Percentiles rank a stretch among this genome's conserved stretches.
phyloP scores from a whole-genome alignment of 371 early-diverging fungal genomes.

The Fennellomyces sp. region DNA sequence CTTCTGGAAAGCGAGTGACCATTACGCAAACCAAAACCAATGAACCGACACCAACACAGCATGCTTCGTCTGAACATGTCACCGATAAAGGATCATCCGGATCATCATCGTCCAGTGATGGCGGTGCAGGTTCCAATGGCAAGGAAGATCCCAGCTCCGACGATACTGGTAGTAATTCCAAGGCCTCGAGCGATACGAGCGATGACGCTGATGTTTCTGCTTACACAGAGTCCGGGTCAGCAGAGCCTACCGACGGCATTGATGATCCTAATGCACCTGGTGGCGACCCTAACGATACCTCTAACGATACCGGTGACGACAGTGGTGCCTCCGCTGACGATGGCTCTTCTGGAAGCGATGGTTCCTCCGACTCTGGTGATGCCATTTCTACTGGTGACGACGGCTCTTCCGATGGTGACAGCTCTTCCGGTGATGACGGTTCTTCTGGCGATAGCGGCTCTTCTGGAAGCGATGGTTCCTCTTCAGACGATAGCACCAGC shows the following conservation, averaged over 20 bases:
- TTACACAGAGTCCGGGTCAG: constrained; percentile 8
- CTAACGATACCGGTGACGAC: not conserved
- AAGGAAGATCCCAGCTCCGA: not conserved
- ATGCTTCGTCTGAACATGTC: not conserved
- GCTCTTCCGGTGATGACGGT: not conserved
- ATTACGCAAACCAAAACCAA: not conserved
- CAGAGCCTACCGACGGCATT: constrained; percentile 1
- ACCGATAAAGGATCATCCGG: too few species aligned
- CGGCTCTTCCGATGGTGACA: not conserved
- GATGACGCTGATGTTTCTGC: constrained; percentile 1
- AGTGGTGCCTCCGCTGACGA: not conserved
- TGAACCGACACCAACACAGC: not conserved
- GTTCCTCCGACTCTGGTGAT: not conserved
- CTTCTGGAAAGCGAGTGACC: not conserved
- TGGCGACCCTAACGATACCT: too few species aligned
- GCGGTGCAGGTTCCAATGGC: not conserved
- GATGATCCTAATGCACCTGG: constrained; percentile 11
- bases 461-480: not conserved
- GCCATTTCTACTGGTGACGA: not conserved
- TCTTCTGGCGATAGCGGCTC: not conserved
- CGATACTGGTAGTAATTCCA: not conserved
- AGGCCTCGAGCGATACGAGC: not conserved
- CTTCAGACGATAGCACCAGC: not conserved
- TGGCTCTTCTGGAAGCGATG: not conserved
- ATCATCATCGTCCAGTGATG: not conserved